These are phyloP conservation scores for Apophysomyces elegans DNA, from an alignment of 371 early-diverging fungal genomes.

Conservation along the genomic window DNA sequence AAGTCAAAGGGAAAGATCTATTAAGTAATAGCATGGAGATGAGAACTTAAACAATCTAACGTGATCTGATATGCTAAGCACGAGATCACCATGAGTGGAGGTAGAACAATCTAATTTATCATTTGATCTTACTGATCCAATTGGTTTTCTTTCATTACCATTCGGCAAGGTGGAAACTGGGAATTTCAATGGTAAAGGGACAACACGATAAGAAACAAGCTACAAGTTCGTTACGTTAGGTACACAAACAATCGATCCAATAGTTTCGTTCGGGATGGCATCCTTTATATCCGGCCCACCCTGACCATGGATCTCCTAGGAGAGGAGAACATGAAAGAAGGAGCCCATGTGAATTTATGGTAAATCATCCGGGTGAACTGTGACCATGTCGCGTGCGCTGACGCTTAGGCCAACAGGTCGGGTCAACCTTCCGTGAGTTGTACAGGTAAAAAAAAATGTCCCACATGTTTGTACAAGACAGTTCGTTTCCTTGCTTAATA, in stretches of 20 bases:
- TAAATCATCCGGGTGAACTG: conserved; percentile 3
- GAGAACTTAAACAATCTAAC: background rate
- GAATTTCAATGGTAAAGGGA: conserved; percentile 52
- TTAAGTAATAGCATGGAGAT: background rate
- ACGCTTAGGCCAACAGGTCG: conserved; percentile 23
- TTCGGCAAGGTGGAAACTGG: conserved; percentile 47
- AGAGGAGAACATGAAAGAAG: conserved; percentile 35
- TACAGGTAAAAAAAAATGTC: conserved; percentile 29
- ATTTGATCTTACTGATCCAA: conserved; percentile 4
- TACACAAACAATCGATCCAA: conserved; percentile 67
- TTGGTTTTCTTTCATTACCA: background rate
- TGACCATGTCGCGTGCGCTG: background rate
- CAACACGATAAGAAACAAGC: background rate
- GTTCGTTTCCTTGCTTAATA: background rate
- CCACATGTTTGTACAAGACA: background rate
- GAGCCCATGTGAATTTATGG: conserved; percentile 43
- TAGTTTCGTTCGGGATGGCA: conserved; percentile 67
- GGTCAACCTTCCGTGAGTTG: conserved; percentile 38
- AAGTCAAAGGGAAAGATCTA: conserved; percentile 1
- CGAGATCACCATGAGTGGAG: conserved; percentile 59
- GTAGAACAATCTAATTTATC: conserved; percentile 22
- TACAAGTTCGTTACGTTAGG: conserved; percentile 9
- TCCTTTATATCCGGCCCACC: conserved; percentile 69
- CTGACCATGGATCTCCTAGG: conserved; percentile 51
- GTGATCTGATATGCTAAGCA: conserved; percentile 32